These are phyloP conservation scores for Tinospora cordifolia DNA, from an alignment of 164 flowering plant genomes.

Conservation along the genomic window DNA sequence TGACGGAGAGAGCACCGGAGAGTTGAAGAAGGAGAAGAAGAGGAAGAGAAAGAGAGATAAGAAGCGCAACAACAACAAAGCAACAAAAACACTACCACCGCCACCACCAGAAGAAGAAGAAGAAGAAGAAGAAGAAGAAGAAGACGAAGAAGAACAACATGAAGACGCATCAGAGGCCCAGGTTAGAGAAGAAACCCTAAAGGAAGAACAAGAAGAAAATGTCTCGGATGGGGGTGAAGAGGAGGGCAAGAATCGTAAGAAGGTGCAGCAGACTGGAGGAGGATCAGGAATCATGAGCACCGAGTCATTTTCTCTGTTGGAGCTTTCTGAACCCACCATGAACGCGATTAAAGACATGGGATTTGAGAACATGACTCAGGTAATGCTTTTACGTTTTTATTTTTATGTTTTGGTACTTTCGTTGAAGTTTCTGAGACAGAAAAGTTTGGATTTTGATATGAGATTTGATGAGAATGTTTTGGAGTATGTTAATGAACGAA, in stretches of 20 bases:
- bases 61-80: slow-evolving; percentile 1
- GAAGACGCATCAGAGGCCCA: slow-evolving; percentile 14
- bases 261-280: slow-evolving; percentile 20
- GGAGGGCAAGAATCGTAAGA: slow-evolving; percentile 10
- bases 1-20: slow-evolving; percentile 5
- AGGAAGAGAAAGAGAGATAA: slow-evolving; percentile 16
- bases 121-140: not conserved
- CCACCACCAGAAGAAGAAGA: slow-evolving; percentile 9
- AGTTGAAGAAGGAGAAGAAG: slow-evolving; percentile 23
- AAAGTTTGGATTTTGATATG: not conserved
- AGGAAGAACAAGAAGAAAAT: slow-evolving; percentile 9
- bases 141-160: slow-evolving; percentile 3
- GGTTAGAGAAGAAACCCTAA: not conserved
- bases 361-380: slow-evolving; percentile 82
- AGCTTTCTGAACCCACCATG: slow-evolving; percentile 58
- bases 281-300: slow-evolving; percentile 79
- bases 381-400: slow-evolving; percentile 14
- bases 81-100: not conserved
- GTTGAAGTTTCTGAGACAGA: not conserved
- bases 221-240: slow-evolving; percentile 3
- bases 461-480: not conserved
- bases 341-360: slow-evolving; percentile 69
- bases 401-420: not conserved
- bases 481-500: not conserved
- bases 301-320: slow-evolving; percentile 40